These are phyloP conservation scores for Ilex asprella DNA, from an alignment of 257 asterid genomes.

Conservation along the genomic window DNA sequence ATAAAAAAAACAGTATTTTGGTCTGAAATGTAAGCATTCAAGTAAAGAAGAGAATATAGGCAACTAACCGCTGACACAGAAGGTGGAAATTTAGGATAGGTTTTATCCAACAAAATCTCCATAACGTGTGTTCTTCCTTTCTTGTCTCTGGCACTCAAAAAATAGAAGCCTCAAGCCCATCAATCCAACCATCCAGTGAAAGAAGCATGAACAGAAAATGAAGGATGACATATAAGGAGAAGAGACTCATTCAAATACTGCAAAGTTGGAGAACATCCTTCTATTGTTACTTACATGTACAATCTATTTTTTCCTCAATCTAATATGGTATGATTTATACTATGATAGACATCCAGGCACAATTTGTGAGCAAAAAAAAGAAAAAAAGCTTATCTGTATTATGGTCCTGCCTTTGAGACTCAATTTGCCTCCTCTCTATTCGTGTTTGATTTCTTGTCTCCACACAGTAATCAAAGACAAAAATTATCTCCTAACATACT, in stretches of 20 bases:
- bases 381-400: too few relatives aligned
- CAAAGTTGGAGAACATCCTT: neutral
- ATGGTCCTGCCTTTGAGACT: too few relatives aligned
- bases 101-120: constrained; percentile 48
- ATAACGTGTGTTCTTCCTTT: constrained; percentile 56
- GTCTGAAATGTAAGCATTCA: neutral
- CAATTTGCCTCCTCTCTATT: too few relatives aligned
- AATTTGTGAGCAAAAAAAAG: too few relatives aligned
- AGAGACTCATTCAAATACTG: neutral
- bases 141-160: constrained; percentile 39
- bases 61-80: constrained; percentile 55
- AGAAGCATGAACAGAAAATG: constrained; percentile 3
- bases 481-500: too few relatives aligned
- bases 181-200: neutral
- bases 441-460: too few relatives aligned
- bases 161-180: constrained; percentile 9
- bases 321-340: neutral
- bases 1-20: constrained; percentile 3
- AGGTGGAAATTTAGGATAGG: constrained; percentile 61
- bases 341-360: too few relatives aligned
- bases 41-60: constrained; percentile 9
- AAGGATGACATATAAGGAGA: neutral
- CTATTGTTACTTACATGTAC: neutral
- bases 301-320: neutral
- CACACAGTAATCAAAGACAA: too few relatives aligned